phyloP scores from a whole-genome alignment of 345 rosid species.

The Euphorbia peplus region DNA sequence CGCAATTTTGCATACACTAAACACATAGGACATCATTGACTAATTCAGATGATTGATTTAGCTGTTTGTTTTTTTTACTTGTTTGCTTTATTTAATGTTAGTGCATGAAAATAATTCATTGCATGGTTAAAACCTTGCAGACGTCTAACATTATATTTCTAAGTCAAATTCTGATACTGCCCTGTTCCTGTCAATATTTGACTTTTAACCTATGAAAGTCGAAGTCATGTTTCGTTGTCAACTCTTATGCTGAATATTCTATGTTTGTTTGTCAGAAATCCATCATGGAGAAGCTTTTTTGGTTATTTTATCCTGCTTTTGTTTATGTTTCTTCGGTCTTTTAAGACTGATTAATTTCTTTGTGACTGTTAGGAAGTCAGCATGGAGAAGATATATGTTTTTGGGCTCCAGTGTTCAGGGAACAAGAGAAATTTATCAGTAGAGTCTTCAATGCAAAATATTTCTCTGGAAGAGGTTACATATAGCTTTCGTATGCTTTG shows the following conservation, averaged over 20 bases:
- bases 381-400: slow-evolving; percentile 51
- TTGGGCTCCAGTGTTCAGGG: slow-evolving; percentile 41
- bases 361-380: slow-evolving; percentile 46
- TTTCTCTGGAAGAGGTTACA: slow-evolving; percentile 66
- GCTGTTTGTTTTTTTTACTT: not conserved
- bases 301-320: not conserved
- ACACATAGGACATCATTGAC: not conserved
- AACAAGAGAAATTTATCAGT: slow-evolving; percentile 46
- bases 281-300: not conserved
- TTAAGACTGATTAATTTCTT: slow-evolving; percentile 18
- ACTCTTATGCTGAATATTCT: no score
- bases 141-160: not conserved
- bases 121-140: not conserved
- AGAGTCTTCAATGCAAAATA: slow-evolving; percentile 47
- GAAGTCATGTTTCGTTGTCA: no score
- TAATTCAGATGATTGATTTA: not conserved
- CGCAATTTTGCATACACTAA: not conserved
- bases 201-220: not conserved
- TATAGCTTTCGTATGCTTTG: not conserved
- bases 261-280: not conserved
- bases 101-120: not conserved
- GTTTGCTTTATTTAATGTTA: not conserved
- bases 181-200: not conserved
- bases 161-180: not conserved
- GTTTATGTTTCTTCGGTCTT: slow-evolving; percentile 3